Base-by-base conservation (phyloP, 176 grass and related monocot genomes). In the Paspalum vaginatum region DNA sequence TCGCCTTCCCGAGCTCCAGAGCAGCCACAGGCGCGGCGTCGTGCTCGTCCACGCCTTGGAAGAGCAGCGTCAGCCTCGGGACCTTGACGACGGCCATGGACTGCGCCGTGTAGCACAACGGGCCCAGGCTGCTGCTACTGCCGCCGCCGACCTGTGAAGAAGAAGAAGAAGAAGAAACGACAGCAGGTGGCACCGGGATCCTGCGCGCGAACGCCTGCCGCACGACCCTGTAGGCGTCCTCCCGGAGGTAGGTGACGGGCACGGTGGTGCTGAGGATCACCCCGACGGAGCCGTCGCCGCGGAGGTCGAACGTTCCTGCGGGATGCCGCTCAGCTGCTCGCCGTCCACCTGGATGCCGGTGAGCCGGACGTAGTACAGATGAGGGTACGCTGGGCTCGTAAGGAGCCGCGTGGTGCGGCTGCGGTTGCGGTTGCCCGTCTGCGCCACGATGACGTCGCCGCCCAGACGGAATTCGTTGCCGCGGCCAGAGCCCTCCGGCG, bases 171-270 rank as follows among this genome's bases (percentile, higher is more conserved):
- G n/a, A n/a, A n/a, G n/a, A n/a, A n/a, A n/a, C n/a, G n/a, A n/a
- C n/a, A n/a, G n/a, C n/a, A n/a, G n/a, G n/a, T n/a, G n/a, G n/a
- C n/a, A n/a, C n/a, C n/a, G n/a, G n/a, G n/a, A n/a, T n/a, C n/a
- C n/a, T n/a, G n/a, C n/a, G n/a, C n/a, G n/a, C n/a, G n/a, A n/a
- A n/a, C n/a, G n/a, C n/a, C n/a, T n/a, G n/a, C n/a, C n/a, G n/a
- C n/a, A n/a, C n/a, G n/a, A n/a, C n/a, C n/a, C n/a, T n/a, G n/a
- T n/a, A n/a, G n/a, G n/a, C n/a, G n/a, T n/a, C n/a, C 41, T 42
- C 41, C 41, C 49, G n/a, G 20, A 75, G 69, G 68, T 52, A 83
- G n/a, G 80, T 75, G 12, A 50, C 15, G 1, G 80, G 80, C 44
- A 42, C 41, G 41, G 41, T 42, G 41, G 69, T 75, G 63, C 69